phyloP scores from a whole-genome alignment of 768 basidiomycete species.

The Hemileccinum impolitum region DNA sequence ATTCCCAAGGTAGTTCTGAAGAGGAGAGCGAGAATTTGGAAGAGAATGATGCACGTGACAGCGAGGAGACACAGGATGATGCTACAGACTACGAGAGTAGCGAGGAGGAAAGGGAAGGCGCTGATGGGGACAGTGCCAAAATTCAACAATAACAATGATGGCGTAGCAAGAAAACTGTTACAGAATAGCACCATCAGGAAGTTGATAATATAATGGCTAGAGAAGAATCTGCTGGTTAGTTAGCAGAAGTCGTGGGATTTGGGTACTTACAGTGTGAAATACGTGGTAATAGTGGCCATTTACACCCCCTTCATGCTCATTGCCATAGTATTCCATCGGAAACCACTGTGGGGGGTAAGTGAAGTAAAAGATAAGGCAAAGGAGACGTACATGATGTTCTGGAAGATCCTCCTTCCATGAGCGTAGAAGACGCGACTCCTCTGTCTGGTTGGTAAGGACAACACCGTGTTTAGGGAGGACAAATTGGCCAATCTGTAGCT shows the following conservation, averaged over 20 bases:
- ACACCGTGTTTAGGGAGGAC: slow-evolving; percentile 61
- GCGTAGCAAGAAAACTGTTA: slow-evolving; percentile 17
- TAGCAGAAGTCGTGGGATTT: not conserved
- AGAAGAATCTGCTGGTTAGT: slow-evolving; percentile 1
- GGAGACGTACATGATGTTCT: slow-evolving; percentile 52
- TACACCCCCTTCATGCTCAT: slow-evolving; percentile 50
- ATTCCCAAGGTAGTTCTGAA: slow-evolving; percentile 29
- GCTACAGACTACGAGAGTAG: slow-evolving; percentile 17
- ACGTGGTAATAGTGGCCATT: slow-evolving; percentile 78
- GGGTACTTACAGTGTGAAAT: slow-evolving; percentile 56
- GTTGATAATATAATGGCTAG: slow-evolving; percentile 52
- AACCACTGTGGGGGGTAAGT: slow-evolving; percentile 56
- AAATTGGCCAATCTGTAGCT: slow-evolving; percentile 86
- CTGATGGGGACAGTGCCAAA: slow-evolving; percentile 13
- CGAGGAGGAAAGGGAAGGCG: slow-evolving; percentile 17
- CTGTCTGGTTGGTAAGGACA: slow-evolving; percentile 53
- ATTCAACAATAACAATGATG: slow-evolving; percentile 9
- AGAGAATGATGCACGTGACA: slow-evolving; percentile 23
- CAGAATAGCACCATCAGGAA: slow-evolving; percentile 43
- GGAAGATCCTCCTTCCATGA: slow-evolving; percentile 64
- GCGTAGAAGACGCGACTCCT: slow-evolving; percentile 63
- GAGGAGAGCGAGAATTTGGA: slow-evolving; percentile 33
- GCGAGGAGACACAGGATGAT: slow-evolving; percentile 30
- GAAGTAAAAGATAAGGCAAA: not conserved
- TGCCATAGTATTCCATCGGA: slow-evolving; percentile 66